Conservation (phyloP, 768 basidiomycete genomes). For the Lactifluus volemus region DNA sequence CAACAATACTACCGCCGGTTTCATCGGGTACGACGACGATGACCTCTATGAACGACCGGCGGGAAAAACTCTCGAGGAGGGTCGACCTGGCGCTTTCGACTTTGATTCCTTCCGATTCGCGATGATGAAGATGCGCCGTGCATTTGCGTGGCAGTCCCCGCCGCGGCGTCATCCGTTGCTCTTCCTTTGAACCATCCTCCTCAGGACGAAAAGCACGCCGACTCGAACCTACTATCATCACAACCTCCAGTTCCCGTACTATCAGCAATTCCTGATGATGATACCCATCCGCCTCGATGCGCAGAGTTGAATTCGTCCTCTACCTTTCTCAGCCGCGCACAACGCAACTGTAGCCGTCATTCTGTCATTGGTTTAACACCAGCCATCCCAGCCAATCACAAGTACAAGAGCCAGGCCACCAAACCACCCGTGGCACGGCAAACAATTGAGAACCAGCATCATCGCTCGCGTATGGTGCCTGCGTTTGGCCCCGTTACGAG, state of each 20-base stretch:
- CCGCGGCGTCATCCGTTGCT: conserved; percentile 19
- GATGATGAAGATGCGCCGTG: conserved; percentile 18
- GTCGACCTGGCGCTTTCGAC: conserved; percentile 25
- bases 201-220: conserved; percentile 1
- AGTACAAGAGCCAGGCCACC: conserved; percentile 6
- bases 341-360: conserved; percentile 12
- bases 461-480: conserved; percentile 47
- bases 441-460: conserved; percentile 30
- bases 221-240: background rate
- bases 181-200: conserved; percentile 11
- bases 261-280: background rate
- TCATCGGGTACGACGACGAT: conserved; percentile 27
- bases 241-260: background rate
- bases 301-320: conserved; percentile 8
- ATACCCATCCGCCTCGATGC: background rate
- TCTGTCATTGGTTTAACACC: background rate
- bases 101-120: conserved; percentile 30
- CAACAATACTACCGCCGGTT: conserved; percentile 24
- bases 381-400: conserved; percentile 4
- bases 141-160: conserved; percentile 12
- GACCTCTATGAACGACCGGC: conserved; percentile 13
- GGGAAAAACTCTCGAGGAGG: conserved; percentile 11
- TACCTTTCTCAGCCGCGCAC: conserved; percentile 8
- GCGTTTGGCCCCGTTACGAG: conserved; percentile 67
- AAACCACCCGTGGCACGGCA: background rate